Percentiles rank a stretch among this genome's conserved stretches.
Conservation (phyloP, 2,329 filamentous ascomycete species). For the Bimuria novae-zelandiae region DNA sequence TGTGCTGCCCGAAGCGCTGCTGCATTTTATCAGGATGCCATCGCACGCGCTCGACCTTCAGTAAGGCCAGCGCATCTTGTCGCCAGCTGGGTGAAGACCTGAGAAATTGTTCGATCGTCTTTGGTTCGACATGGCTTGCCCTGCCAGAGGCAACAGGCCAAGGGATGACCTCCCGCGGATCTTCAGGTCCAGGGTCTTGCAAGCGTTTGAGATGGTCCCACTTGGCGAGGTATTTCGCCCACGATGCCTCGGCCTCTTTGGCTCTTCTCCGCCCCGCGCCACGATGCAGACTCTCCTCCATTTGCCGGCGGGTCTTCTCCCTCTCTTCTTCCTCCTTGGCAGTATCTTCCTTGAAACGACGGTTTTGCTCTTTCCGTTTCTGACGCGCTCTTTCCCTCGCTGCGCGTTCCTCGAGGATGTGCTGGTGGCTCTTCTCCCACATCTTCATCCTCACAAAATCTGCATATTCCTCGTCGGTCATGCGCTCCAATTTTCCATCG, state of each 20-base stretch:
- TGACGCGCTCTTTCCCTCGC: conserved; percentile 53
- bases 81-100: conserved; percentile 54
- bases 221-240: conserved; percentile 65
- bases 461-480: conserved; percentile 93
- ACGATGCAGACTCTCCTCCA: conserved; percentile 70
- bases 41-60: conserved; percentile 85
- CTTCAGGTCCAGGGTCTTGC: conserved; percentile 21
- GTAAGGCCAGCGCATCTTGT: conserved; percentile 52
- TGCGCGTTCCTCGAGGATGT: conserved; percentile 78
- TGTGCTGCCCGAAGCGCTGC: conserved; percentile 75
- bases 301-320: conserved; percentile 60
- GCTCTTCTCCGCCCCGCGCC: conserved; percentile 66
- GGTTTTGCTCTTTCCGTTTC: conserved; percentile 50
- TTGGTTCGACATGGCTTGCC: conserved; percentile 60
- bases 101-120: conserved; percentile 72
- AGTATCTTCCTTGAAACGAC: conserved; percentile 48
- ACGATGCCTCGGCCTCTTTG: conserved; percentile 62
- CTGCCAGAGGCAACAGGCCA: conserved; percentile 75
- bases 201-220: conserved; percentile 63
- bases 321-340: conserved; percentile 49
- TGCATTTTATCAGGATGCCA: conserved; percentile 99
- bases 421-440: conserved; percentile 94
- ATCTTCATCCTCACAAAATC: conserved; percentile 82
- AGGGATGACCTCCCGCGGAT: conserved; percentile 53
- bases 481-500: conserved; percentile 70